A percentile compares a stretch with the other conserved stretches of the same genome.
These are phyloP conservation scores for Berberis thunbergii DNA, from an alignment of 164 flowering plant genomes.

Conservation along the genomic window DNA sequence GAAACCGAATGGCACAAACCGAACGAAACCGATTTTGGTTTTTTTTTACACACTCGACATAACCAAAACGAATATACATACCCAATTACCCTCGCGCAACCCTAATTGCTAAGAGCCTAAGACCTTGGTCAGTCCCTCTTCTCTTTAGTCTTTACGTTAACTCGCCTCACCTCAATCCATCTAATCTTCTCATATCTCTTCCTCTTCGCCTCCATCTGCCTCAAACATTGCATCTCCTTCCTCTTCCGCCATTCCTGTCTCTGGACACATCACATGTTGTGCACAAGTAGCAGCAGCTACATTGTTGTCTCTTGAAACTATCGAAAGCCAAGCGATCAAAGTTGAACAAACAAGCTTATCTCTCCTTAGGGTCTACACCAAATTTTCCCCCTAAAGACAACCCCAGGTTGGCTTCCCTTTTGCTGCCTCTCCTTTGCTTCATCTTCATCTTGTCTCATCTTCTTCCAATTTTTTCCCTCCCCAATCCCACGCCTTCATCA, in stretches of 20 bases:
- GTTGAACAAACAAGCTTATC: slow-evolving; percentile 42
- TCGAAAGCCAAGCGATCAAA: slow-evolving; percentile 46
- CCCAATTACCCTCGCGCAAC: too few relatives aligned
- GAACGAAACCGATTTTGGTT: too few relatives aligned
- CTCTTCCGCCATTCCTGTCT: slow-evolving; percentile 75
- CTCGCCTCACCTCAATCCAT: too few relatives aligned
- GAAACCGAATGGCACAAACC: too few relatives aligned
- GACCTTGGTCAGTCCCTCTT: too few relatives aligned
- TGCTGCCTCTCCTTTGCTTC: slow-evolving; percentile 13
- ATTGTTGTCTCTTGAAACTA: slow-evolving; percentile 31
- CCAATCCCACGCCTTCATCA: slow-evolving; percentile 15
- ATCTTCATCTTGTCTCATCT: slow-evolving; percentile 10
- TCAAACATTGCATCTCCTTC: slow-evolving; percentile 67
- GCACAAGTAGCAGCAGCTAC: slow-evolving; percentile 12
- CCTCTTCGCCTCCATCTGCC: slow-evolving; percentile 82
- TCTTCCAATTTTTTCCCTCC: slow-evolving; percentile 12
- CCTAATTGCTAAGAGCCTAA: too few relatives aligned
- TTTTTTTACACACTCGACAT: too few relatives aligned
- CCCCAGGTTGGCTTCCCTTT: slow-evolving; percentile 78
- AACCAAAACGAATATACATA: too few relatives aligned
- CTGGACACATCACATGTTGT: too few relatives aligned
- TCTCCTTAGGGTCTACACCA: slow-evolving; percentile 56
- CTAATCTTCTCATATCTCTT: slow-evolving; percentile 53
- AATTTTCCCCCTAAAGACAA: slow-evolving; percentile 84
- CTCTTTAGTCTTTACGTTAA: too few relatives aligned